These are phyloP conservation scores for Microcos paniculata DNA, from an alignment of 345 rosid species.

Conservation along the genomic window DNA sequence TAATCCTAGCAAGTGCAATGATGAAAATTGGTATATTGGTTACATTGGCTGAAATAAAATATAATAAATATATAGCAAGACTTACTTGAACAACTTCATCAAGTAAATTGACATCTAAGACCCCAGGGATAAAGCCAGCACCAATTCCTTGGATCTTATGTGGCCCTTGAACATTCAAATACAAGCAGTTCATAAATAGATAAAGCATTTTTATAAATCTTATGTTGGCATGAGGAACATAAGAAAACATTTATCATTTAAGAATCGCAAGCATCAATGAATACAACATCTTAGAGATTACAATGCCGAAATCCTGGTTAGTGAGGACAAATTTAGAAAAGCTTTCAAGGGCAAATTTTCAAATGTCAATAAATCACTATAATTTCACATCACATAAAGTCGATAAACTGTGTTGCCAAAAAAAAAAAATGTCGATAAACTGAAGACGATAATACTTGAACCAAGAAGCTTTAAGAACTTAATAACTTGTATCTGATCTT, in stretches of 20 bases:
- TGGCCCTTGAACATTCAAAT: constrained; percentile 34
- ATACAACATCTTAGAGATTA: not conserved
- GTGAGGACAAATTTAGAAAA: not conserved
- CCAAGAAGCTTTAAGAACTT: not conserved
- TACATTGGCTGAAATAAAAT: not conserved
- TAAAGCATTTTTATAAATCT: not conserved
- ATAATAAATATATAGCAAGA: not conserved
- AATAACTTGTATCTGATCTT: not conserved
- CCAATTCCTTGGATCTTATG: constrained; percentile 73
- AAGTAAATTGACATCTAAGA: constrained; percentile 41
- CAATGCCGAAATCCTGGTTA: not conserved
- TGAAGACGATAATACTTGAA: not conserved
- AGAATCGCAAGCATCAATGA: not conserved
- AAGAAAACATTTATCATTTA: not conserved
- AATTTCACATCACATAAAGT: too few relatives aligned
- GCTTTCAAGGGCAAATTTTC: not conserved
- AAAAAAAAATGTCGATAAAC: not conserved
- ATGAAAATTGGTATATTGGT: not conserved
- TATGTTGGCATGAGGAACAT: not conserved
- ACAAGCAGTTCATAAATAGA: not conserved
- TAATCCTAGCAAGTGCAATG: not conserved
- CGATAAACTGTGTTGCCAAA: too few relatives aligned
- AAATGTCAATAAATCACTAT: not conserved
- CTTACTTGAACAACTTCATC: constrained; percentile 37
- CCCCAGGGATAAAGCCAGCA: constrained; percentile 60